These are phyloP conservation scores for Tagetes erecta DNA, from an alignment of 129 eudicot species.

Conservation along the genomic window DNA sequence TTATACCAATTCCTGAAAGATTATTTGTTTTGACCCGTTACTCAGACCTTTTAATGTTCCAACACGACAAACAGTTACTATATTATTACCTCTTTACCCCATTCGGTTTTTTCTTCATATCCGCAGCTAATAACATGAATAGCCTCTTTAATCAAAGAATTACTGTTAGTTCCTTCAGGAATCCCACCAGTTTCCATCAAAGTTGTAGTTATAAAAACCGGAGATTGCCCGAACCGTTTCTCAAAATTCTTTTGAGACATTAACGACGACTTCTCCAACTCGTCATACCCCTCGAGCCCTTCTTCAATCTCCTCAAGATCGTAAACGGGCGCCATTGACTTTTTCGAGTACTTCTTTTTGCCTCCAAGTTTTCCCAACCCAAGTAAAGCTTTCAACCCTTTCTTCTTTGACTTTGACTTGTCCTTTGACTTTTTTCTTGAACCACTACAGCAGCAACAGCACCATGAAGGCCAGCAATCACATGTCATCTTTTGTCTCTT, in stretches of 20 bases:
- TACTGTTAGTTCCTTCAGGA: constrained; percentile 75
- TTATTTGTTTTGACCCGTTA: background rate
- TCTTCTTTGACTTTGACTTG: constrained; percentile 69
- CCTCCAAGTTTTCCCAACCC: constrained; percentile 51
- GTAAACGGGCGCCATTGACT: constrained; percentile 59
- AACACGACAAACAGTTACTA: background rate
- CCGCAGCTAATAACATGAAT: constrained; percentile 97
- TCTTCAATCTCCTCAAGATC: constrained; percentile 98
- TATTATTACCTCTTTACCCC: constrained; percentile 88
- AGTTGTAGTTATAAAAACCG: constrained; percentile 90
- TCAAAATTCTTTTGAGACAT: constrained; percentile 98
- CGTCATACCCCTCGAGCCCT: constrained; percentile 95
- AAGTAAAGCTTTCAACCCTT: constrained; percentile 73
- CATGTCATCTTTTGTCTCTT: constrained; percentile 90
- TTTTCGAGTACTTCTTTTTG: constrained; percentile 83
- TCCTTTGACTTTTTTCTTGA: constrained; percentile 59
- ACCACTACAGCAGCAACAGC: constrained; percentile 89
- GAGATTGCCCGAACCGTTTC: constrained; percentile 92
- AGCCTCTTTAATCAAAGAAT: constrained; percentile 86
- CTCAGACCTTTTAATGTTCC: background rate
- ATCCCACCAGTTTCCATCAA: constrained; percentile 92
- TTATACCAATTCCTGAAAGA: background rate
- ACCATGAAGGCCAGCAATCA: constrained; percentile 98
- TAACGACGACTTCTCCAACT: constrained; percentile 86
- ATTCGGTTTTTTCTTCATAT: constrained; percentile 94